These are phyloP conservation scores for Phytophthora foliorum DNA, from an alignment of 352 stramenopile genomes.

Conservation along the genomic window DNA sequence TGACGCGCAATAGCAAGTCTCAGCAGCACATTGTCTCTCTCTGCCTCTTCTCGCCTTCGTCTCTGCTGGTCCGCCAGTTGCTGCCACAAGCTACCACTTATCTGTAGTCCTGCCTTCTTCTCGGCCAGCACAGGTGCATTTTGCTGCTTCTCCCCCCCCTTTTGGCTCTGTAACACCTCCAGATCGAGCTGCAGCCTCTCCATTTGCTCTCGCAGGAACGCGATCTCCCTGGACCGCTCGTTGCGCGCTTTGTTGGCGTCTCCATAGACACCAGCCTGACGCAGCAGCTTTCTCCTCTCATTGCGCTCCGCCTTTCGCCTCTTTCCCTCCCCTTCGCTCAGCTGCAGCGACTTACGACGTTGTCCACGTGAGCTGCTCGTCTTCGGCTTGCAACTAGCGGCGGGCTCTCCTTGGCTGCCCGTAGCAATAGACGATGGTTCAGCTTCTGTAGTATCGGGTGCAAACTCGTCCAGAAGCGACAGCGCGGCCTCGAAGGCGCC, in stretches of 20 bases:
- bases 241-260: constrained; percentile 45
- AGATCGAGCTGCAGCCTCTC: constrained; percentile 44
- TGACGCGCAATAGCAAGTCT: constrained; percentile 49
- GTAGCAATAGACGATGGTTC: not conserved
- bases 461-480: constrained; percentile 36
- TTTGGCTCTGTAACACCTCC: constrained; percentile 14
- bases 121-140: not conserved
- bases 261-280: constrained; percentile 26
- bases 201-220: constrained; percentile 44
- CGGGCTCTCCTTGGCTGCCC: no score
- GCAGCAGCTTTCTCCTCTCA: constrained; percentile 28
- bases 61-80: constrained; percentile 30
- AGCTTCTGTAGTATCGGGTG: not conserved
- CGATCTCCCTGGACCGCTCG: constrained; percentile 44
- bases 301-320: constrained; percentile 17
- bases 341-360: constrained; percentile 8
- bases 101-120: constrained; percentile 3
- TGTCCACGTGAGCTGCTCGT: not conserved
- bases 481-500: constrained; percentile 31
- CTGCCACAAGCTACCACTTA: constrained; percentile 27
- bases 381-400: not conserved
- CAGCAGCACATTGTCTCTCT: constrained; percentile 39
- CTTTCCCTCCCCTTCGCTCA: constrained; percentile 15
- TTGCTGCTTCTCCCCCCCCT: constrained; percentile 8
- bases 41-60: constrained; percentile 18